phyloP scores from a whole-genome alignment of 1,139 yeast genomes.

The Debaryomycetaceae sp. region DNA sequence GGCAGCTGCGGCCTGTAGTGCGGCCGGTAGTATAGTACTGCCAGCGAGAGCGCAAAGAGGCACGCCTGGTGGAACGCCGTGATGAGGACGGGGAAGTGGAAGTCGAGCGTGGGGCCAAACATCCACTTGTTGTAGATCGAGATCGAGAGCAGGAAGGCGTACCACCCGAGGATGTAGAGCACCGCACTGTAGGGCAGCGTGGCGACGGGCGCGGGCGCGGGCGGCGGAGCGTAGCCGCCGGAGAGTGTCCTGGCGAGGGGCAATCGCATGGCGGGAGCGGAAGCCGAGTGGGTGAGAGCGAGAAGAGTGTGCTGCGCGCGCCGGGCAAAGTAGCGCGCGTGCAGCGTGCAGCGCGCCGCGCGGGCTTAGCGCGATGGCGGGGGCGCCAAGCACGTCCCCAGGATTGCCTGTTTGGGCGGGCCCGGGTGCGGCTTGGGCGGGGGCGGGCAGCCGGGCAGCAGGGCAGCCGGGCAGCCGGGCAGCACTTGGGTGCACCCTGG shows the following conservation, averaged over 20 bases:
- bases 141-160: conserved; percentile 61
- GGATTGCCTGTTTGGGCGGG: too few species aligned
- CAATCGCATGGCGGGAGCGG: not conserved
- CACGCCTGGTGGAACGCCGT: conserved; percentile 84
- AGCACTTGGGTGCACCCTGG: too few species aligned
- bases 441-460: too few species aligned
- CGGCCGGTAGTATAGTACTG: conserved; percentile 45
- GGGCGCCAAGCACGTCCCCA: too few species aligned
- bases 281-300: conserved; percentile 1
- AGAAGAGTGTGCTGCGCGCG: not conserved
- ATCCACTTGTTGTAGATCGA: conserved; percentile 97
- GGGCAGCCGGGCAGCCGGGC: too few species aligned
- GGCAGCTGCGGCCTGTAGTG: conserved; percentile 35
- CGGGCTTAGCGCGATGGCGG: too few species aligned
- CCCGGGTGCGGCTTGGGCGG: too few species aligned
- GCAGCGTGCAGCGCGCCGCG: too few species aligned
- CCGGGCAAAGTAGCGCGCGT: too few species aligned
- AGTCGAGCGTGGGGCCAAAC: conserved; percentile 75
- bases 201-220: conserved; percentile 2
- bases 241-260: conserved; percentile 3
- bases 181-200: conserved; percentile 8
- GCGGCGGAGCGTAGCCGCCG: not conserved
- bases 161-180: conserved; percentile 44
- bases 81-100: conserved; percentile 77
- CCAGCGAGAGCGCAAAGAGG: conserved; percentile 46